Percentiles rank a stretch among this genome's conserved stretches.
Conservation (phyloP, 768 basidiomycete genomes). For the Pisolithus marmoratus region DNA sequence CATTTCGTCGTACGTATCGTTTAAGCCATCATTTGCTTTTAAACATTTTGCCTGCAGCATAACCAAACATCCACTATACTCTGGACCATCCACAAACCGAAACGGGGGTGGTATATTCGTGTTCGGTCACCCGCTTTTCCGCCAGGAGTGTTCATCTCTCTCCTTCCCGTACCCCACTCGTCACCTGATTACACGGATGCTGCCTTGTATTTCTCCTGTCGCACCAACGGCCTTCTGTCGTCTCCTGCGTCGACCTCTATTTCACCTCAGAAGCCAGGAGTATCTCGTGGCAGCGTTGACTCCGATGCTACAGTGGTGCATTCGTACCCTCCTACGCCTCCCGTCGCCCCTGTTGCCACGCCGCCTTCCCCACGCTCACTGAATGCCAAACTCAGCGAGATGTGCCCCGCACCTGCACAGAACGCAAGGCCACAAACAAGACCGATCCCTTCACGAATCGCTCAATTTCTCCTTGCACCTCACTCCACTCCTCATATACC, state of each 20-base stretch:
- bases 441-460: constrained; percentile 24
- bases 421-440: constrained; percentile 4
- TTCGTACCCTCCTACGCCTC: constrained; percentile 56
- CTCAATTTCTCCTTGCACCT: constrained; percentile 50
- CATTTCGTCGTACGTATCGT: constrained; percentile 56
- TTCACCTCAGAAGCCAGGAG: constrained; percentile 8
- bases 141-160: constrained; percentile 49
- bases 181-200: constrained; percentile 47
- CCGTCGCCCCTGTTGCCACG: constrained; percentile 26
- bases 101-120: constrained; percentile 82
- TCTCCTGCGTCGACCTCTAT: constrained; percentile 9
- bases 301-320: constrained; percentile 36
- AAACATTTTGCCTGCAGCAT: constrained; percentile 37
- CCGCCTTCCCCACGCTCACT: constrained; percentile 32
- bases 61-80: constrained; percentile 58
- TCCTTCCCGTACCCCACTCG: constrained; percentile 43
- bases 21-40: not conserved
- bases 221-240: constrained; percentile 36
- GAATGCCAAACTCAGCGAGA: constrained; percentile 21
- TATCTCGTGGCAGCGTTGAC: constrained; percentile 22
- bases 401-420: constrained; percentile 6
- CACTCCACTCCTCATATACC: constrained; percentile 34
- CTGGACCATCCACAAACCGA: constrained; percentile 77
- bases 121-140: constrained; percentile 68
- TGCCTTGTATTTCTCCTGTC: constrained; percentile 46